Evolutionary conservation across 768 basidiomycete species (phyloP).

Genomic region (Daedaleopsis nitida): DNA sequence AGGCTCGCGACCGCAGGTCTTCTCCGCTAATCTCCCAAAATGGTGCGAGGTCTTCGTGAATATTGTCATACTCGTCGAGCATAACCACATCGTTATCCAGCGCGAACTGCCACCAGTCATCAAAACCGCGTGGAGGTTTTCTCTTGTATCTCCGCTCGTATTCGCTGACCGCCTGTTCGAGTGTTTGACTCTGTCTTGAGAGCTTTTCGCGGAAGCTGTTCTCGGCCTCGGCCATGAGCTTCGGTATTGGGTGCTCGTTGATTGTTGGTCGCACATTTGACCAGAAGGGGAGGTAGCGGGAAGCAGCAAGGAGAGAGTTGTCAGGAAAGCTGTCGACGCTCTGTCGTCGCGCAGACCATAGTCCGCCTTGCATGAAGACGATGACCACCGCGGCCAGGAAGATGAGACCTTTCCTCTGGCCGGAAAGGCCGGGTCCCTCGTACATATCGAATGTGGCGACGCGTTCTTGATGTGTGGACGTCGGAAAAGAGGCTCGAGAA

Average conservation of each 20-base stretch:
- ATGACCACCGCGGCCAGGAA: slow-evolving; percentile 30
- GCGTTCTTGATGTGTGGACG: background rate
- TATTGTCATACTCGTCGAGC: slow-evolving; percentile 86
- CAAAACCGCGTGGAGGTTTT: slow-evolving; percentile 88
- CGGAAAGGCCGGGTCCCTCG: slow-evolving; percentile 20
- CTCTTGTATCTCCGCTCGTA: slow-evolving; percentile 79
- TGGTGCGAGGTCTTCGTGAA: slow-evolving; percentile 79
- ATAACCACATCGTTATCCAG: slow-evolving; percentile 71
- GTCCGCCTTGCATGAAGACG: slow-evolving; percentile 36
- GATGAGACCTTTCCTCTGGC: slow-evolving; percentile 29
- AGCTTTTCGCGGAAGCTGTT: slow-evolving; percentile 66
- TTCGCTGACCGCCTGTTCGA: slow-evolving; percentile 77
- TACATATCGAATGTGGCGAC: slow-evolving; percentile 16
- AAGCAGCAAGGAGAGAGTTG: slow-evolving; percentile 23
- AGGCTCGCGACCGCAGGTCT: slow-evolving; percentile 67
- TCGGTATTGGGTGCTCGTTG: slow-evolving; percentile 78
- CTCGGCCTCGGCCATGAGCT: slow-evolving; percentile 84
- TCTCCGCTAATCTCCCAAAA: slow-evolving; percentile 77
- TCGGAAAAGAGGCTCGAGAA: background rate
- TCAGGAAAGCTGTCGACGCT: slow-evolving; percentile 27
- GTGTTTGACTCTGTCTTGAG: slow-evolving; percentile 74
- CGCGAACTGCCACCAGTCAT: slow-evolving; percentile 86
- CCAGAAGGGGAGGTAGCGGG: slow-evolving; percentile 27
- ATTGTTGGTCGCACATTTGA: slow-evolving; percentile 23
- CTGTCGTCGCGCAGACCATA: slow-evolving; percentile 33